Evolutionary conservation across 257 asterid species (phyloP).

Genomic region (Petunia axillaris): DNA sequence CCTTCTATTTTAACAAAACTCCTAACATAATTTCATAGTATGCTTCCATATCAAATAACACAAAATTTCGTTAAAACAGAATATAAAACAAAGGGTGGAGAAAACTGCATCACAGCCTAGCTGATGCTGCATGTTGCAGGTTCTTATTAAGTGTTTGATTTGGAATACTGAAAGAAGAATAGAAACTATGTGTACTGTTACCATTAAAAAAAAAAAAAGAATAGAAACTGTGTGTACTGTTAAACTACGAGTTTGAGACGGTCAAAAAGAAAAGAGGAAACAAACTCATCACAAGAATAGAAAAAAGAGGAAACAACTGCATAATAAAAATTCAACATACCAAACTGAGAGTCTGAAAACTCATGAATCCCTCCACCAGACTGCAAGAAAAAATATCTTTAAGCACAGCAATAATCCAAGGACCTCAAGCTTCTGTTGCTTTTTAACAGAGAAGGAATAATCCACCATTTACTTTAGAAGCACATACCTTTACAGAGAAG

Average conservation of each 20-base stretch:
- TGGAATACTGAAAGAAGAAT: no score
- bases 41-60: not conserved
- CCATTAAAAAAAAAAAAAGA: no score
- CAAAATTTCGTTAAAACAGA: not conserved
- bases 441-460: no score
- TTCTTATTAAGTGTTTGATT: not conserved
- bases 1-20: not conserved
- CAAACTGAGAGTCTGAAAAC: conserved; percentile 98
- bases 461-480: conserved; percentile 9
- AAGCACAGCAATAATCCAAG: conserved; percentile 24
- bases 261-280: not conserved
- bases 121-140: not conserved
- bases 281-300: no score
- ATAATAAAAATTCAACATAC: conserved; percentile 51
- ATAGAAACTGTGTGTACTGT: no score
- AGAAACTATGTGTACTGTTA: no score
- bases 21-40: not conserved
- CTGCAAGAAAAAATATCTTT: conserved; percentile 54
- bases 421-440: not conserved
- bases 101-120: no score
- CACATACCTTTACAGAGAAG: conserved; percentile 93
- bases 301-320: not conserved
- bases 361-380: conserved; percentile 99
- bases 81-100: no score
- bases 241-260: no score